These are phyloP conservation scores for Pseudogymnoascus sp. DNA, from an alignment of 2,329 filamentous ascomycete species.

Conservation along the genomic window DNA sequence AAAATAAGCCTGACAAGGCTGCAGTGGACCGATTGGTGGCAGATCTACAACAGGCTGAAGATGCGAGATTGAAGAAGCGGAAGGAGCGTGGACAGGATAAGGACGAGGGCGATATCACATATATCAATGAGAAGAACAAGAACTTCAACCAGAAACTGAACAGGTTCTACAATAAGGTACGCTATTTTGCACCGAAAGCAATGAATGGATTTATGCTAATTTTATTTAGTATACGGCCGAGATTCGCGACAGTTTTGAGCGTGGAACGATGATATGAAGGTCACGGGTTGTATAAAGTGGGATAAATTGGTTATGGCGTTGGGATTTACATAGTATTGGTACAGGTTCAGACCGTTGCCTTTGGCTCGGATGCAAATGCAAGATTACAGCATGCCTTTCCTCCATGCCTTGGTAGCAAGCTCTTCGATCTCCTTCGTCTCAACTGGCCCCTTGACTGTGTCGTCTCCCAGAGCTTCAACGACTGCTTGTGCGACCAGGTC, in stretches of 20 bases:
- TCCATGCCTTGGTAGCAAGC: conserved; percentile 75
- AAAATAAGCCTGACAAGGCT: conserved; percentile 80
- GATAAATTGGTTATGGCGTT: conserved; percentile 7
- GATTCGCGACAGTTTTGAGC: conserved; percentile 94
- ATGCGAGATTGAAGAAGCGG: conserved; percentile 75
- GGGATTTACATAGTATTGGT: conserved; percentile 4
- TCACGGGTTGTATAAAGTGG: conserved; percentile 4
- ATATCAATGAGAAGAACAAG: conserved; percentile 99
- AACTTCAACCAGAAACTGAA: conserved; percentile 98
- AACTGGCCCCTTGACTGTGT: conserved; percentile 62
- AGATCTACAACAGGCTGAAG: conserved; percentile 83
- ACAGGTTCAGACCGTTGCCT: neutral
- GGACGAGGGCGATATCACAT: conserved; percentile 86
- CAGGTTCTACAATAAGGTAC: conserved; percentile 86
- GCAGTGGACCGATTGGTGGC: conserved; percentile 81
- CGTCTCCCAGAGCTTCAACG: conserved; percentile 75
- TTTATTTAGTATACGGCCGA: conserved; percentile 70
- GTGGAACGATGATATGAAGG: conserved; percentile 80
- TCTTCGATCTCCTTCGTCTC: conserved; percentile 74
- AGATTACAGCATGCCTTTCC: conserved; percentile 73
- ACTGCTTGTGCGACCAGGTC: conserved; percentile 83
- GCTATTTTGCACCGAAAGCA: conserved; percentile 12
- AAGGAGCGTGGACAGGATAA: conserved; percentile 70
- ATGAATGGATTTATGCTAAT: conserved; percentile 18
- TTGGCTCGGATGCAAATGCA: neutral